phyloP scores from a whole-genome alignment of 345 rosid species.

The Eucalyptus cloeziana region DNA sequence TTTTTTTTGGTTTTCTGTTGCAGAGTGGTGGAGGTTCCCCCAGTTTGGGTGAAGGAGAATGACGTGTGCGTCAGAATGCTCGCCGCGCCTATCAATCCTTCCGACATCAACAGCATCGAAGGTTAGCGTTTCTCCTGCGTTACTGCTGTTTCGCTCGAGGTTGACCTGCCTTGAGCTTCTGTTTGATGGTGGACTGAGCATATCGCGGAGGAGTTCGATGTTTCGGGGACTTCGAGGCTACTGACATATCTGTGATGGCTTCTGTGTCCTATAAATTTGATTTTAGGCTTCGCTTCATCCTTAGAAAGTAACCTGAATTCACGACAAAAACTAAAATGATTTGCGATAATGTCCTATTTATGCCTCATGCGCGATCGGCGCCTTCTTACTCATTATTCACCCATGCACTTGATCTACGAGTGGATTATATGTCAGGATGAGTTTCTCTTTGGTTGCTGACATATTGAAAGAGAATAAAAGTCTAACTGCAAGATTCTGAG shows the following conservation, averaged over 20 bases:
- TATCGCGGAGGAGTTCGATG: not conserved
- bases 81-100: conserved; percentile 86
- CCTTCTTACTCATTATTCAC: no score
- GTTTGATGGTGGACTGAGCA: not conserved
- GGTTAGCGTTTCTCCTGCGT: conserved; percentile 9
- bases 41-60: conserved; percentile 58
- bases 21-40: conserved; percentile 57
- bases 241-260: not conserved
- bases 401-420: no score
- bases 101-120: conserved; percentile 85
- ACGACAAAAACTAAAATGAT: no score
- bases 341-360: no score
- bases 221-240: not conserved
- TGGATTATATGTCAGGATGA: no score
- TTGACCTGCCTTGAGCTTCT: not conserved
- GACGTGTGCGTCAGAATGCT: conserved; percentile 86
- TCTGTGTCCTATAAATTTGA: not conserved
- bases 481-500: no score
- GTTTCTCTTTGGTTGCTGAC: no score
- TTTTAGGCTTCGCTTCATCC: not conserved
- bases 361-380: no score
- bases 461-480: no score
- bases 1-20: not conserved
- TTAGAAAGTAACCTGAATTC: no score
- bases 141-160: not conserved